A percentile compares a stretch with the other conserved stretches of the same genome.
Evolutionary conservation across 768 basidiomycete genomes (phyloP).

Genomic region (Hemileccinum impolitum): DNA sequence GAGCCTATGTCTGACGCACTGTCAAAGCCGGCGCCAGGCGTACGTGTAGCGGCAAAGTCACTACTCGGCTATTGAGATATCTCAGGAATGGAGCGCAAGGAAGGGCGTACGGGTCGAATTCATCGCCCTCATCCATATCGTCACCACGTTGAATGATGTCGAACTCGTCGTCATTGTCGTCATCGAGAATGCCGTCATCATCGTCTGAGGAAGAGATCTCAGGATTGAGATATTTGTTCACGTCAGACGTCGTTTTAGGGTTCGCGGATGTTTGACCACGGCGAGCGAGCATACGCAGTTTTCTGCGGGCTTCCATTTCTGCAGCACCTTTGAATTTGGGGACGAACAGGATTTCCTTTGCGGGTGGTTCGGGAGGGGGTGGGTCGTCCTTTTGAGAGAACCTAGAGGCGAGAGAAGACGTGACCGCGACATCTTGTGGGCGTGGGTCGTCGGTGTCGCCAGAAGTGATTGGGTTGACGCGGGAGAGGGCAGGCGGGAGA

Average conservation of each 20-base stretch:
- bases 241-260: conserved; percentile 23
- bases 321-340: conserved; percentile 80
- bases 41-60: conserved; percentile 63
- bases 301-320: conserved; percentile 80
- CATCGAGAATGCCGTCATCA: conserved; percentile 44
- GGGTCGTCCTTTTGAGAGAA: conserved; percentile 14
- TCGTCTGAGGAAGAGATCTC: conserved; percentile 51
- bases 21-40: conserved; percentile 48
- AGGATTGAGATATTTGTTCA: conserved; percentile 42
- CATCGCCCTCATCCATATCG: conserved; percentile 64
- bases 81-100: neutral
- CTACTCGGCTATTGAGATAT: conserved; percentile 33
- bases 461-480: conserved; percentile 5
- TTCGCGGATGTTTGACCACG: conserved; percentile 34
- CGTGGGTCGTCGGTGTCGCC: conserved; percentile 11
- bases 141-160: conserved; percentile 46
- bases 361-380: conserved; percentile 33
- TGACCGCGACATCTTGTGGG: conserved; percentile 8
- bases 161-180: conserved; percentile 48
- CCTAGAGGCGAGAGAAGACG: neutral
- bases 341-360: conserved; percentile 58
- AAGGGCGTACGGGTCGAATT: conserved; percentile 73
- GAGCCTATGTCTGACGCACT: conserved; percentile 64
- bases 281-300: conserved; percentile 63
- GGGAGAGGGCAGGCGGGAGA: conserved; percentile 9